Evolutionary conservation across 768 basidiomycete genomes (phyloP), one percentile per base, ranked within the genome.

Genomic region (Tephrocybe sp.): DNA sequence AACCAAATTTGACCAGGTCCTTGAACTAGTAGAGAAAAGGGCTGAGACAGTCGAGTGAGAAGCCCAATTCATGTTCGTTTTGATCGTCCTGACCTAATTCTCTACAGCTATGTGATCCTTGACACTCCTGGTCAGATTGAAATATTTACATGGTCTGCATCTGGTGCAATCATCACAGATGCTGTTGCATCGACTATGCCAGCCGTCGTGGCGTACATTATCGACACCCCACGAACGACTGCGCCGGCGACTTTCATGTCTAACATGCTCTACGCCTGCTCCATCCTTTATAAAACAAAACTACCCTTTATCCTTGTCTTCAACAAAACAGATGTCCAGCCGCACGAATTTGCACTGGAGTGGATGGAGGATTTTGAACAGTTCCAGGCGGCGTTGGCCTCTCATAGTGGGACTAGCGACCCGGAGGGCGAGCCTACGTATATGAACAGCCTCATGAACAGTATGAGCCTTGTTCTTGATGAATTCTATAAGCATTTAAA

Each of bases 61-160:
- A 6, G 33, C 6, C 39, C 25, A 36, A 36, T 36, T 15, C 15
- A 4, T 10, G 12, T 53, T n/a, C 30, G 17, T 26, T 24, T 24
- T 23, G 11, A 30, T 21, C 33, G n/a, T 48, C 23, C 12, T 24
- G 32, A 20, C n/a, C 23, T 37, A 39, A 15, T 34, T 36, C 21
- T 46, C 4, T 30, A 30, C 62, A 98, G 96, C 61, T 88, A 98
- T 73, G 82, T 99, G 53, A 86, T 99, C 40, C 75, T 99, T 41
- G 97, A 99, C 62, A 99, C 97, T 0, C 97, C 97, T 5, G 97
- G 97, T 3, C 97, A 99, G 70, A 99, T 99, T 62, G 97, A 99
- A 71, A 99, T 98, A 58, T 99, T 99, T 66, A 99, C 97, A 44
- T 99, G 97, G 97, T 98, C 95, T 0, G 97, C 97, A 1, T 98